phyloP scores from a whole-genome alignment of 306 rosid species.

The Gleditsia sinensis region DNA sequence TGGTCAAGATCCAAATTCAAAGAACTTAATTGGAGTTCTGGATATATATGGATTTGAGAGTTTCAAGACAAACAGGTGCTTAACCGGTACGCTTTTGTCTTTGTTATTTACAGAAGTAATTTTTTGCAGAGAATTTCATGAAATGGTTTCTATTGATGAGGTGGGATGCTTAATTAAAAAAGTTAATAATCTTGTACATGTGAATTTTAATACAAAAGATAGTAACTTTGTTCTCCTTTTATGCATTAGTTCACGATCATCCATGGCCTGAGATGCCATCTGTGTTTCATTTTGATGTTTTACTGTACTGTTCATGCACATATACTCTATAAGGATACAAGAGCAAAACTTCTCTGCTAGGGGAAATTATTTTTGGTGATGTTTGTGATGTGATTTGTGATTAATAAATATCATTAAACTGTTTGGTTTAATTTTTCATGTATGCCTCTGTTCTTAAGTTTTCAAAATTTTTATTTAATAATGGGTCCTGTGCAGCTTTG shows the following conservation, averaged over 20 bases:
- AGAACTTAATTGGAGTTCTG: conserved; percentile 83
- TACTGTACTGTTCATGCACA: background rate
- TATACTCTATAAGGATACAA: background rate
- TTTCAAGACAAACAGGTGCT: conserved; percentile 99
- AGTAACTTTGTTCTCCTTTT: background rate
- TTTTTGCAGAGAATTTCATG: conserved; percentile 29
- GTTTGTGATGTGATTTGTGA: conserved; percentile 9
- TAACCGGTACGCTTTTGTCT: conserved; percentile 64
- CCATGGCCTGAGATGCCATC: background rate
- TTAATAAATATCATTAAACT: background rate
- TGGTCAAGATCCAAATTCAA: conserved; percentile 88
- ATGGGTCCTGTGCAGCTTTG: conserved; percentile 70
- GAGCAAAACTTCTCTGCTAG: background rate
- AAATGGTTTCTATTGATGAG: conserved; percentile 24
- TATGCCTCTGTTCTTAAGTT: conserved; percentile 15
- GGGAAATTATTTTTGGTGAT: background rate
- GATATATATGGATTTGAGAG: conserved; percentile 99
- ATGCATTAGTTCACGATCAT: background rate
- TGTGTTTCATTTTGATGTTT: conserved; percentile 5
- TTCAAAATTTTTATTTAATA: background rate
- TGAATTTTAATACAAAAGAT: conserved; percentile 25
- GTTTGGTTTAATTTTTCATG: background rate
- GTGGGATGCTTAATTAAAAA: conserved; percentile 17
- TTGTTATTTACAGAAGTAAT: conserved; percentile 45
- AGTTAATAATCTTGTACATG: conserved; percentile 5